Evolutionary conservation across 768 basidiomycete genomes (phyloP).

Genomic region (Tephrocybe rancida): DNA sequence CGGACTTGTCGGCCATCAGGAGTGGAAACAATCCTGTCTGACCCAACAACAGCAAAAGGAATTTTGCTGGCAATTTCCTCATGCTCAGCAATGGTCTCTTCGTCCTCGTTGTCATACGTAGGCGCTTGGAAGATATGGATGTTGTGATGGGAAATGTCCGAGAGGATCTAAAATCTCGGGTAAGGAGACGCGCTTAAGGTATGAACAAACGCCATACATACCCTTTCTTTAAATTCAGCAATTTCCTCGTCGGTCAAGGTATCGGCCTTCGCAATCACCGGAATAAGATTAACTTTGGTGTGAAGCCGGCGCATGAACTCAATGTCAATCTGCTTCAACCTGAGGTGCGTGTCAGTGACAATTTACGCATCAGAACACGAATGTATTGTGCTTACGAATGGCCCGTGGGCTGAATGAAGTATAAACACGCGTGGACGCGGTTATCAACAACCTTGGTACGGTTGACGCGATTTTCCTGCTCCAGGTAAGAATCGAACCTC

Average conservation of each 20-base stretch:
- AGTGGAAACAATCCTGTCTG: slow-evolving; percentile 78
- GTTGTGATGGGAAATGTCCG: slow-evolving; percentile 92
- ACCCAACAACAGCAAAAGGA: slow-evolving; percentile 98
- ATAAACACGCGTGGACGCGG: slow-evolving; percentile 97
- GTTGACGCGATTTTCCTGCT: slow-evolving; percentile 99
- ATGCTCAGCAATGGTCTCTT: slow-evolving; percentile 95
- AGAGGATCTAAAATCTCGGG: slow-evolving; percentile 63
- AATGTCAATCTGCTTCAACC: slow-evolving; percentile 96
- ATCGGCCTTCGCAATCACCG: slow-evolving; percentile 97
- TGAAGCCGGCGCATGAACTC: slow-evolving; percentile 99
- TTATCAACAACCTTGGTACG: slow-evolving; percentile 92
- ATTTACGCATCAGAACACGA: not conserved
- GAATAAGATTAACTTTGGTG: slow-evolving; percentile 97
- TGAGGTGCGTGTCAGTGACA: slow-evolving; percentile 30
- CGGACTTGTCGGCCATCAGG: slow-evolving; percentile 92
- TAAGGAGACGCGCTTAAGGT: slow-evolving; percentile 6
- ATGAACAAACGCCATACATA: slow-evolving; percentile 34
- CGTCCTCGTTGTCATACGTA: slow-evolving; percentile 96
- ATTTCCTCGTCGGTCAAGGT: slow-evolving; percentile 98
- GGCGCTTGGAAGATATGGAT: slow-evolving; percentile 99
- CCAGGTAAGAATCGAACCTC: slow-evolving; percentile 95
- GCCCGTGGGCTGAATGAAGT: slow-evolving; percentile 98
- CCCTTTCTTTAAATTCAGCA: slow-evolving; percentile 88
- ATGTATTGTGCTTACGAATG: slow-evolving; percentile 73
- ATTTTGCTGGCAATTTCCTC: slow-evolving; percentile 99